phyloP scores from a whole-genome alignment of 306 rosid genomes.

The Lathyrus sativus region DNA sequence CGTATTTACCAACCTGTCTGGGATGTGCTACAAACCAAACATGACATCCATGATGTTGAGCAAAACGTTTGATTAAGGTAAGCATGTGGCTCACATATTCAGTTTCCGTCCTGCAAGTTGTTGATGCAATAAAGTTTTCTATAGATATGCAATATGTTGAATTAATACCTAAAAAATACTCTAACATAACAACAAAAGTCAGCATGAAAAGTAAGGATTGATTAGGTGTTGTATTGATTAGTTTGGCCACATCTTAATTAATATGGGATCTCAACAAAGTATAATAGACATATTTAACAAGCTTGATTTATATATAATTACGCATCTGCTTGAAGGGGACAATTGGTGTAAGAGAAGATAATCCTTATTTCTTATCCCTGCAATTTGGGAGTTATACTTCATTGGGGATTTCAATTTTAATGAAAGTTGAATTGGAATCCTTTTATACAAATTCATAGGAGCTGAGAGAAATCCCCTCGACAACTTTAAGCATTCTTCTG shows the following conservation, averaged over 20 bases:
- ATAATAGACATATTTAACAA: not conserved
- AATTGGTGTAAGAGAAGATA: not conserved
- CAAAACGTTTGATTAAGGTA: conserved; percentile 84
- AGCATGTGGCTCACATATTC: conserved; percentile 98
- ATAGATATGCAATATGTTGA: no score
- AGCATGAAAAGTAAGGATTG: not conserved
- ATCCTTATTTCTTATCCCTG: conserved; percentile 3
- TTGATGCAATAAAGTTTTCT: not conserved
- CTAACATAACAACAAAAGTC: not conserved
- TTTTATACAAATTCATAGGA: conserved; percentile 7
- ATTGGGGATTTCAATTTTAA: not conserved
- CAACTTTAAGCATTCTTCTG: conserved; percentile 7
- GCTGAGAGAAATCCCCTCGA: conserved; percentile 1
- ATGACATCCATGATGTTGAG: conserved; percentile 92
- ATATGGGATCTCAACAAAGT: not conserved
- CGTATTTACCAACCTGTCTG: conserved; percentile 63
- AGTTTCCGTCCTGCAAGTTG: conserved; percentile 74
- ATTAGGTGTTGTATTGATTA: not conserved
- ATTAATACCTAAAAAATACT: not conserved
- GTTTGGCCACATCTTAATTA: not conserved
- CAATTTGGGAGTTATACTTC: not conserved
- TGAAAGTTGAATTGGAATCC: conserved; percentile 2
- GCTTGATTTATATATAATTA: not conserved
- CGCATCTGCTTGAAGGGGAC: not conserved
- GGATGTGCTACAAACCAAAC: conserved; percentile 99